A percentile compares a stretch with the other conserved stretches of the same genome.
Conservation (phyloP, 345 rosid genomes). For the Garcia nutans region DNA sequence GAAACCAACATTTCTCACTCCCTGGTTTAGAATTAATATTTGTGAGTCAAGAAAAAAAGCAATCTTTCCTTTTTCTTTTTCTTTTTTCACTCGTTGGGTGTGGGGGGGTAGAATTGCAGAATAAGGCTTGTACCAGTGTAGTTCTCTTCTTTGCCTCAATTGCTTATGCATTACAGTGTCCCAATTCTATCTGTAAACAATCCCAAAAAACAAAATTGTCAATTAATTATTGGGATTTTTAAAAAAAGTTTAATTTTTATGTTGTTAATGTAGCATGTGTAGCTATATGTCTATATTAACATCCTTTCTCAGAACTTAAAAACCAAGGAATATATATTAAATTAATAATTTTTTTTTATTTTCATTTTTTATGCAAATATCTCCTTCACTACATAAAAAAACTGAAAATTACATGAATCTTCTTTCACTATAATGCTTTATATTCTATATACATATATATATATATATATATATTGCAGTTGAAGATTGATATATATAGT, state of each 20-base stretch:
- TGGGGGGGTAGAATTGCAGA: conserved; percentile 41
- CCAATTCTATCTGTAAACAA: conserved; percentile 35
- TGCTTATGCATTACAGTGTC: conserved; percentile 31
- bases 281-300: neutral
- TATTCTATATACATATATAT: no score
- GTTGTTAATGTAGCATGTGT: neutral
- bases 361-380: neutral
- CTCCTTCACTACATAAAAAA: neutral
- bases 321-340: no score
- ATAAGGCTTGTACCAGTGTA: conserved; percentile 31
- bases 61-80: neutral
- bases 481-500: conserved; percentile 12
- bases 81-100: conserved; percentile 21
- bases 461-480: neutral
- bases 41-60: conserved; percentile 22
- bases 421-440: conserved; percentile 10
- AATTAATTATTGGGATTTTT: conserved; percentile 11
- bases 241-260: neutral
- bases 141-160: conserved; percentile 24
- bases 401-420: conserved; percentile 15
- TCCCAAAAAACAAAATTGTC: conserved; percentile 14
- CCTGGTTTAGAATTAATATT: conserved; percentile 19
- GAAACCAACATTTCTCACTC: conserved; percentile 18
- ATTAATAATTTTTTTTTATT: neutral
- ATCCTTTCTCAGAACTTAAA: neutral